Evolutionary conservation across 75 land plant genomes (phyloP), one percentile per base, ranked within the genome.

Genomic region (Ceratopteris richardii): DNA sequence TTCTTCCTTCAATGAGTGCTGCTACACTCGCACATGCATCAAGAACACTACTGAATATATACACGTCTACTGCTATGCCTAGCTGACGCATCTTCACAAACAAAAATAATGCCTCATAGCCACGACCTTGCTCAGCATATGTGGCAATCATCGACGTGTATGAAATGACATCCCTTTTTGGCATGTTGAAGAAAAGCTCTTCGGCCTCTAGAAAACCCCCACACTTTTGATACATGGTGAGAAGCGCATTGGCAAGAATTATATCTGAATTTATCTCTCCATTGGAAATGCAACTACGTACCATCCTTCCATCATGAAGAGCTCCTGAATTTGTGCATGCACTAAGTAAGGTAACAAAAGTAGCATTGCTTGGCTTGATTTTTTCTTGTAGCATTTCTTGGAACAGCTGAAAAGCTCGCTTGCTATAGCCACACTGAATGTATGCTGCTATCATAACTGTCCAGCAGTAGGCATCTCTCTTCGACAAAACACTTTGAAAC

Each of bases 11-110:
- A 42, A 60, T 63, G 1, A 66, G 40, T n/a, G 80, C 69, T 29
- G 78, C 72, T 28, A 71, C 16, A 25, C 72, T 65, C 19, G 83
- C 80, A 66, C 80, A 80, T 25, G 87, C 87, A 61, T 63, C 56
- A 3, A 80, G 46, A 42, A 53, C 66, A 27, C 82, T 54, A 1
- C 82, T 72, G 28, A 77, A 50, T 7, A 58, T 66, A 57, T 74
- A 25, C 19, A 14, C 50, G 14, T 46, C 50, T 17, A 17, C 11
- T 46, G 4, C 16, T 21, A 46, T 17, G 16, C 50, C 50, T n/a
- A n/a, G 3, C 11, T n/a, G 18, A n/a, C 22, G 13, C 50, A 46
- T 46, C 22, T 21, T n/a, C 50, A 2, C 18, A 17, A 46, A 46
- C 50, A n/a, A 46, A 21, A n/a, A 21, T 2, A 46, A 17, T 21